Conservation (phyloP, 768 basidiomycete genomes). For the Lentinula boryana region DNA sequence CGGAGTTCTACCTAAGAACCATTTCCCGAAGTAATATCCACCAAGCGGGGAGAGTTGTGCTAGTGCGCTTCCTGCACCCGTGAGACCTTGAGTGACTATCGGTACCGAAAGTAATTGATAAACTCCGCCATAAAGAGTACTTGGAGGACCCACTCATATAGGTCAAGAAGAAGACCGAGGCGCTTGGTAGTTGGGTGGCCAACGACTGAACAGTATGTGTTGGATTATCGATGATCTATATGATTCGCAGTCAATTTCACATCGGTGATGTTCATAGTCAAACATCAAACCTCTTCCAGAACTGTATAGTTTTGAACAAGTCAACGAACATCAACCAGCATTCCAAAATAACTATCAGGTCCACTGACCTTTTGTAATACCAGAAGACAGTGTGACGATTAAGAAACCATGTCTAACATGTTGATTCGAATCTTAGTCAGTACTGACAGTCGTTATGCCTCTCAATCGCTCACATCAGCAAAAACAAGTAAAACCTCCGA, state of each 20-base stretch:
- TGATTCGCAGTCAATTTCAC: neutral
- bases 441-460: neutral
- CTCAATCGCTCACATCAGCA: slow-evolving; percentile 38
- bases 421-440: neutral
- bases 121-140: neutral
- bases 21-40: slow-evolving; percentile 56
- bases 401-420: slow-evolving; percentile 58
- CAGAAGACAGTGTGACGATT: slow-evolving; percentile 59
- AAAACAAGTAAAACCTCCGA: slow-evolving; percentile 64
- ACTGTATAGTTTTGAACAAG: neutral
- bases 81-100: slow-evolving; percentile 44
- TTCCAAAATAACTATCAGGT: neutral
- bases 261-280: neutral
- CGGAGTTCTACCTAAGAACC: slow-evolving; percentile 64
- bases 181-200: slow-evolving; percentile 46
- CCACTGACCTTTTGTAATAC: slow-evolving; percentile 37
- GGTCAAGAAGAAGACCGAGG: slow-evolving; percentile 58
- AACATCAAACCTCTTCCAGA: neutral
- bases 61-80: slow-evolving; percentile 46
- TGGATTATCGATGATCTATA: slow-evolving; percentile 36
- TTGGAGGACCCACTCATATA: slow-evolving; percentile 36
- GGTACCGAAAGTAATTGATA: neutral
- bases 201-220: slow-evolving; percentile 35
- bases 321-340: neutral
- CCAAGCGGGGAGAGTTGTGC: slow-evolving; percentile 48